Percentiles rank a stretch among this genome's conserved stretches.
Evolutionary conservation across 2,329 filamentous ascomycete species (phyloP).

Genomic region (Aspergillus pseudotamarii): DNA sequence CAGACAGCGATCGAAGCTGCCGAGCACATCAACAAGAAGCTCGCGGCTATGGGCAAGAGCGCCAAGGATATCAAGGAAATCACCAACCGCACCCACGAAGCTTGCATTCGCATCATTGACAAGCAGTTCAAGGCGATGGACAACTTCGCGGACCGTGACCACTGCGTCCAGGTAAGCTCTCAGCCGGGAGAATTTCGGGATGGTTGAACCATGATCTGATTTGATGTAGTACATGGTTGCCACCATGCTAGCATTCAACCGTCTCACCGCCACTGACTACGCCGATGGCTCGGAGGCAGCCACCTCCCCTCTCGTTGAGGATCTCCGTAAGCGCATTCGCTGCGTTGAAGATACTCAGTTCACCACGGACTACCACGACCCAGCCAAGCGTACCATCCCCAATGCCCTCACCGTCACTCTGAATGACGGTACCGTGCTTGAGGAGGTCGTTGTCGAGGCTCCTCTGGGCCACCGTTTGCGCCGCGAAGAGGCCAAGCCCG

Average conservation of each 20-base stretch:
- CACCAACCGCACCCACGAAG: slow-evolving; percentile 95
- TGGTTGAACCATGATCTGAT: slow-evolving; percentile 23
- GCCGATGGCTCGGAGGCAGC: slow-evolving; percentile 90
- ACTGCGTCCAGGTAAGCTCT: slow-evolving; percentile 79
- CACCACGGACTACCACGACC: slow-evolving; percentile 94
- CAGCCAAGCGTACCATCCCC: slow-evolving; percentile 89
- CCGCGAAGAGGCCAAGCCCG: slow-evolving; percentile 95
- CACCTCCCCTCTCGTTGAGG: slow-evolving; percentile 84
- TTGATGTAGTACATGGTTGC: slow-evolving; percentile 80
- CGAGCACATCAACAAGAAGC: slow-evolving; percentile 80
- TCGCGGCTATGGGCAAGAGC: slow-evolving; percentile 83
- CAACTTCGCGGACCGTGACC: slow-evolving; percentile 99
- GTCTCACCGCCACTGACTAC: slow-evolving; percentile 92
- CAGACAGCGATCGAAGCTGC: slow-evolving; percentile 97
- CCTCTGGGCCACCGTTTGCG: slow-evolving; percentile 89
- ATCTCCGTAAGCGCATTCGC: slow-evolving; percentile 87
- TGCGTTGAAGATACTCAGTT: slow-evolving; percentile 96
- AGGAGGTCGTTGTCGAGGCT: slow-evolving; percentile 90
- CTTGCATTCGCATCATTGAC: slow-evolving; percentile 98
- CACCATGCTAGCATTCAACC: slow-evolving; percentile 93
- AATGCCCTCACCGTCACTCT: slow-evolving; percentile 94
- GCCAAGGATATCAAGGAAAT: slow-evolving; percentile 92
- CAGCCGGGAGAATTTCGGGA: background rate
- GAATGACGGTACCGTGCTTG: slow-evolving; percentile 88
- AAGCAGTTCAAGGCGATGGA: slow-evolving; percentile 99